Conservation (phyloP, 768 basidiomycete species). For the Sutorius australiensis region DNA sequence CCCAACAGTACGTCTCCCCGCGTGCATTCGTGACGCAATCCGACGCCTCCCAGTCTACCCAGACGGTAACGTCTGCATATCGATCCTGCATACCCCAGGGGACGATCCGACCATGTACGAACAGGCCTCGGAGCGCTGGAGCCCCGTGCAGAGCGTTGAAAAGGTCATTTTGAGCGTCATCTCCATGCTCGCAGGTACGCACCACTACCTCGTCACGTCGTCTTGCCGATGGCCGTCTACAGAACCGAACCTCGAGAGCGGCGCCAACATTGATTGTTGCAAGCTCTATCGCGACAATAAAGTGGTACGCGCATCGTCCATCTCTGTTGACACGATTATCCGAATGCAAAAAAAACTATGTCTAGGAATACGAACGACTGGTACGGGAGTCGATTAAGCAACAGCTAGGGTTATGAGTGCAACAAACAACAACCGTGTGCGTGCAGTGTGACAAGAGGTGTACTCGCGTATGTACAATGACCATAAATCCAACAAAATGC, state of each 20-base stretch:
- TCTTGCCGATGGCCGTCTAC: not conserved
- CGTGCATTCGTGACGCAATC: not conserved
- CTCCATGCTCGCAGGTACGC: constrained; percentile 90
- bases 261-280: constrained; percentile 96
- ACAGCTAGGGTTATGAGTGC: constrained; percentile 69
- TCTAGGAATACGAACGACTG: constrained; percentile 79
- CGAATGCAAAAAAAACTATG: not conserved
- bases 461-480: constrained; percentile 10
- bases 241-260: constrained; percentile 97
- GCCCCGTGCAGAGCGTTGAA: constrained; percentile 97
- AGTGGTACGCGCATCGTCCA: constrained; percentile 34
- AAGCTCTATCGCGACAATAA: constrained; percentile 92
- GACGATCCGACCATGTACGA: constrained; percentile 94
- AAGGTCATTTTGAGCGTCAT: constrained; percentile 95
- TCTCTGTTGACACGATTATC: not conserved
- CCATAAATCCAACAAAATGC: not conserved
- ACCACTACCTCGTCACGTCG: not conserved
- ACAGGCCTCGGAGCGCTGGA: constrained; percentile 94
- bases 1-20: constrained; percentile 77
- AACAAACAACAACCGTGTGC: constrained; percentile 2
- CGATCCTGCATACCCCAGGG: constrained; percentile 92
- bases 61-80: constrained; percentile 96
- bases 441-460: constrained; percentile 9
- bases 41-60: constrained; percentile 67
- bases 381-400: constrained; percentile 81